Percentiles rank a stretch among this genome's conserved stretches.
phyloP scores from a whole-genome alignment of 2,329 filamentous ascomycete species.

The Colletotrichum magnum region DNA sequence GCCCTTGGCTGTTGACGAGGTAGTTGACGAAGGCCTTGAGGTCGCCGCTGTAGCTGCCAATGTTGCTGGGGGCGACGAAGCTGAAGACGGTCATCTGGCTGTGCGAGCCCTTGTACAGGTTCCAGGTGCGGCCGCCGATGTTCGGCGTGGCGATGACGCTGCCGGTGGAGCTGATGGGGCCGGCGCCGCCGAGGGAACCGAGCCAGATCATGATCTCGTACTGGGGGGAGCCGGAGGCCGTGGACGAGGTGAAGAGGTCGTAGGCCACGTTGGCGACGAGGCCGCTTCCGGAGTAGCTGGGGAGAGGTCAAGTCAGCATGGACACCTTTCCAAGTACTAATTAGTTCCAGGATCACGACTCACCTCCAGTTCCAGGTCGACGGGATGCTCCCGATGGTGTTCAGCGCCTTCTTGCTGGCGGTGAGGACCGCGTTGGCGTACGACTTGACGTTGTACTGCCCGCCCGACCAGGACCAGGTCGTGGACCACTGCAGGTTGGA shows the following conservation, averaged over 20 bases:
- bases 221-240: conserved; percentile 58
- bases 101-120: conserved; percentile 73
- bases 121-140: conserved; percentile 68
- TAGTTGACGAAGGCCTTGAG: conserved; percentile 71
- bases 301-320: background rate
- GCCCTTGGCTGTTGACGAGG: conserved; percentile 62
- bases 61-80: conserved; percentile 58
- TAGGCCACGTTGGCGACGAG: conserved; percentile 71
- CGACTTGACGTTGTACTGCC: conserved; percentile 56
- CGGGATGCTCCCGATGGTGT: conserved; percentile 50
- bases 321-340: no score
- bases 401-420: conserved; percentile 48
- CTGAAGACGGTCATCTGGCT: conserved; percentile 72
- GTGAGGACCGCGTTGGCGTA: conserved; percentile 55
- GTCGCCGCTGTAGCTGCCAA: conserved; percentile 70
- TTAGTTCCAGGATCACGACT: background rate
- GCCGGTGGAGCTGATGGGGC: conserved; percentile 66
- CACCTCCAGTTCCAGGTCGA: conserved; percentile 52
- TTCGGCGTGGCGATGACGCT: conserved; percentile 66
- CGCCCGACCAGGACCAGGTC: conserved; percentile 57
- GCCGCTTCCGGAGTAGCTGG: conserved; percentile 51
- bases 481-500: conserved; percentile 55
- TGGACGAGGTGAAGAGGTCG: conserved; percentile 70
- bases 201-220: conserved; percentile 80
- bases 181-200: conserved; percentile 68